phyloP scores from a whole-genome alignment of 2,329 filamentous ascomycete genomes.

The Cytospora piceae region DNA sequence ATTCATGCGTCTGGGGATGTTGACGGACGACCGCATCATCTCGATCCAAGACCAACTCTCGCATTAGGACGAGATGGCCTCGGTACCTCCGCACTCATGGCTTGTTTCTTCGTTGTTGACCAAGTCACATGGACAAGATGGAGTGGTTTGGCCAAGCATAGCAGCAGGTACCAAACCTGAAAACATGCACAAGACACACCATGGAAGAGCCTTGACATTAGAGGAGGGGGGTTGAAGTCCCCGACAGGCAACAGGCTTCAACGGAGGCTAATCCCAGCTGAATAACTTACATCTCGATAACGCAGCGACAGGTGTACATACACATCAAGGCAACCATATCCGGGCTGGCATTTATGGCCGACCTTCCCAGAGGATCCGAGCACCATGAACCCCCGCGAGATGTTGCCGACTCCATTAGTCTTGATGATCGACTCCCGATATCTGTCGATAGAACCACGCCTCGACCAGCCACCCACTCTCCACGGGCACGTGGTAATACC shows the following conservation, averaged over 20 bases:
- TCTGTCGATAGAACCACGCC: conserved; percentile 8
- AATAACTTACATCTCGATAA: neutral
- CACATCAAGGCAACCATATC: neutral
- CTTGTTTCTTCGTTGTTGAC: neutral
- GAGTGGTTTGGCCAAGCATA: neutral
- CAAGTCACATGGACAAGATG: neutral
- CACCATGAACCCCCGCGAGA: neutral
- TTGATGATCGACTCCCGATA: neutral
- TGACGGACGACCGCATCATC: conserved; percentile 18
- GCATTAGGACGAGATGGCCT: neutral
- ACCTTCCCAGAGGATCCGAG: neutral
- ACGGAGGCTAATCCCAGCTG: neutral
- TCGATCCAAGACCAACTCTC: neutral
- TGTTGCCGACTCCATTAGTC: neutral
- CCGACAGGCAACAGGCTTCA: neutral
- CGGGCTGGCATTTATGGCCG: neutral
- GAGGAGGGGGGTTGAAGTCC: neutral
- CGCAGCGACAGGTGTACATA: neutral
- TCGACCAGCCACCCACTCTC: conserved; percentile 1
- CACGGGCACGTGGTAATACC: conserved; percentile 11
- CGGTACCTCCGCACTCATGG: neutral
- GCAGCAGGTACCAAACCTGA: neutral
- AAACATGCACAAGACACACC: neutral
- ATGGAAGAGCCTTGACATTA: neutral
- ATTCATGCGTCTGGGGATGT: conserved; percentile 4